Evolutionary conservation across 2,329 filamentous ascomycete genomes (phyloP).

Genomic region (Colletotrichum echinochloae): DNA sequence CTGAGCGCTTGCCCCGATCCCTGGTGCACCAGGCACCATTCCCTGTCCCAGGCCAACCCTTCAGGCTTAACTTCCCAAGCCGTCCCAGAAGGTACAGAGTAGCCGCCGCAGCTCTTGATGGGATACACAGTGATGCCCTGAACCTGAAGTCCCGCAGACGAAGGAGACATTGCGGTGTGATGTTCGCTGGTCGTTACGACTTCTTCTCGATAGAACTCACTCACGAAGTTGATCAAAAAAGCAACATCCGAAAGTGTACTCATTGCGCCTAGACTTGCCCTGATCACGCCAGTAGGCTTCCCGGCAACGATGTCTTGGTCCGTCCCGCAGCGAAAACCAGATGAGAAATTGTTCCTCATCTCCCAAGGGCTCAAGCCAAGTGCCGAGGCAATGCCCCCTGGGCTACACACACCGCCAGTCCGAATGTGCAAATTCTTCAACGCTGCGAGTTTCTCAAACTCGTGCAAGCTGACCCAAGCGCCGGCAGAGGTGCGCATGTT

Average conservation of each 20-base stretch:
- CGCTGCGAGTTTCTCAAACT: conserved; percentile 87
- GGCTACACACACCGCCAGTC: conserved; percentile 92
- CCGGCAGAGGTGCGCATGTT: conserved; percentile 79
- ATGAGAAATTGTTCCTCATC: conserved; percentile 85
- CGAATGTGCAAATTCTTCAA: conserved; percentile 86
- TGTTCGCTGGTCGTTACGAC: conserved; percentile 14
- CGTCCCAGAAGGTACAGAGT: conserved; percentile 70
- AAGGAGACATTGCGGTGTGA: background rate
- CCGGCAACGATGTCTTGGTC: conserved; percentile 85
- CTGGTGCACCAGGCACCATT: conserved; percentile 94
- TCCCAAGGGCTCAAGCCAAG: conserved; percentile 84
- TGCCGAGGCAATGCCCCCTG: conserved; percentile 82
- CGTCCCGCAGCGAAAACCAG: conserved; percentile 85
- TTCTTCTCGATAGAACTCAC: conserved; percentile 70
- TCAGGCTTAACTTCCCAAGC: conserved; percentile 84
- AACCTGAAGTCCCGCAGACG: conserved; percentile 51
- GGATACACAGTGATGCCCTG: conserved; percentile 82
- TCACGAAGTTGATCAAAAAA: conserved; percentile 76
- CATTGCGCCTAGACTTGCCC: conserved; percentile 91
- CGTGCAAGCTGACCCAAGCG: conserved; percentile 81
- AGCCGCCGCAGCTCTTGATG: conserved; percentile 93
- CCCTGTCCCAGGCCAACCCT: conserved; percentile 92
- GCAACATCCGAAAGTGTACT: conserved; percentile 82
- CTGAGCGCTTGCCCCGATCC: conserved; percentile 87
- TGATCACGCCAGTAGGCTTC: conserved; percentile 88